Percentiles rank a stretch among this genome's conserved stretches.
These are phyloP conservation scores for Cercophora sp. DNA, from an alignment of 495 filamentous ascomycete species.

Conservation along the genomic window DNA sequence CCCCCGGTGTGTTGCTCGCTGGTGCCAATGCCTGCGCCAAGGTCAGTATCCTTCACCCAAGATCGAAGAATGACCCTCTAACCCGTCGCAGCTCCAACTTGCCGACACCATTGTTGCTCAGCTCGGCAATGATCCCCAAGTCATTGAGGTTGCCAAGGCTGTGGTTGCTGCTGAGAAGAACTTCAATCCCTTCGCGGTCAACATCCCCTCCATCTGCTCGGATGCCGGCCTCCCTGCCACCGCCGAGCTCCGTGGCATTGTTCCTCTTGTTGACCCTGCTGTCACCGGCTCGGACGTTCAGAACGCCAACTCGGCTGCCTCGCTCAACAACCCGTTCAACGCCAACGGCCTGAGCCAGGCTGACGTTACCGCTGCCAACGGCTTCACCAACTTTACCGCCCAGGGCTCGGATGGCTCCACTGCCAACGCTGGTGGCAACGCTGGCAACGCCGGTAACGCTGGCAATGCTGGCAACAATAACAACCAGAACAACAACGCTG, in stretches of 20 bases:
- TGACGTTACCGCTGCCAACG: conserved; percentile 47
- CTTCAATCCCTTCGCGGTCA: conserved; percentile 58
- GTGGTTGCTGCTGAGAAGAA: conserved; percentile 65
- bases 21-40: conserved; percentile 57
- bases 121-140: conserved; percentile 48
- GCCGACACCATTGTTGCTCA: conserved; percentile 56
- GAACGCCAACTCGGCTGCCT: conserved; percentile 50
- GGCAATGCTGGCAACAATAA: not conserved
- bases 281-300: conserved; percentile 48
- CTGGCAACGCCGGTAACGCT: conserved; percentile 13
- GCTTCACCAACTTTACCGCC: conserved; percentile 54
- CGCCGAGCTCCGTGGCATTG: conserved; percentile 54
- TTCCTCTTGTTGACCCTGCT: conserved; percentile 57
- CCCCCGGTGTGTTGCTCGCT: conserved; percentile 52
- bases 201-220: conserved; percentile 53
- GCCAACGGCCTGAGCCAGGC: conserved; percentile 53
- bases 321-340: conserved; percentile 46
- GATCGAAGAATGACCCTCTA: conserved; percentile 5
- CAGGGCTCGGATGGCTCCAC: conserved; percentile 33
- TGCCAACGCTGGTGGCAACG: conserved; percentile 19
- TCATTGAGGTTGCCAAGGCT: conserved; percentile 52
- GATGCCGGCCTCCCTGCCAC: conserved; percentile 55
- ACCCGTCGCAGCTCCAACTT: conserved; percentile 42
- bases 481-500: not conserved
- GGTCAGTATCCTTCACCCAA: conserved; percentile 20